These are phyloP conservation scores for Penicillium parvum DNA, from an alignment of 495 filamentous ascomycete species.

Conservation along the genomic window DNA sequence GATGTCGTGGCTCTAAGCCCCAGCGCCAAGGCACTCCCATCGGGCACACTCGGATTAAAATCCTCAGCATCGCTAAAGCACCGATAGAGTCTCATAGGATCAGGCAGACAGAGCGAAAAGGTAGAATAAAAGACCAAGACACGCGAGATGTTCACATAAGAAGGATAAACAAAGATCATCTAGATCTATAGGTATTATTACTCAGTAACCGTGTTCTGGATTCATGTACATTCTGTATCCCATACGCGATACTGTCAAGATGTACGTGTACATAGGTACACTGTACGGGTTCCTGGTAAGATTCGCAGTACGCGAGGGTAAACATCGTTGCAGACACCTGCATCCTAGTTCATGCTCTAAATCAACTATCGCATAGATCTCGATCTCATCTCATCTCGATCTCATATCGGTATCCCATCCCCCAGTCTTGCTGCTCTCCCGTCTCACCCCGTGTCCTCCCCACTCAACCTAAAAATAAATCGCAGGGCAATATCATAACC, in stretches of 20 bases:
- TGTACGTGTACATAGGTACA: background rate
- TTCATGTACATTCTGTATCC: slow-evolving; percentile 15
- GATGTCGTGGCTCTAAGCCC: background rate
- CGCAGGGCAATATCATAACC: background rate
- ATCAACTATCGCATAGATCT: background rate
- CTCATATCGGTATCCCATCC: no score
- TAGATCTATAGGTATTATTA: slow-evolving; percentile 14
- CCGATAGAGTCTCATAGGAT: background rate
- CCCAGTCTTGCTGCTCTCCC: background rate
- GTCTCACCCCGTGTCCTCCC: background rate
- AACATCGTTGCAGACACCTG: no score
- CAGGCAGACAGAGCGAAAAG: background rate
- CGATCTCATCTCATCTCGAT: background rate
- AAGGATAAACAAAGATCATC: background rate
- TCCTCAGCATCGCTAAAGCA: slow-evolving; percentile 6
- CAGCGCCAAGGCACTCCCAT: slow-evolving; percentile 8
- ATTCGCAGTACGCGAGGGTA: slow-evolving; percentile 11
- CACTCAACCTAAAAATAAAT: background rate
- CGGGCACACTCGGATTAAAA: slow-evolving; percentile 12
- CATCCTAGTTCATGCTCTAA: no score
- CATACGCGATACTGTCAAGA: slow-evolving; percentile 19
- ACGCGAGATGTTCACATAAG: background rate
- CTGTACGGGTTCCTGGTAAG: slow-evolving; percentile 22
- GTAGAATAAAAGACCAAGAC: background rate
- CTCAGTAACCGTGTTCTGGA: slow-evolving; percentile 3